Conservation (phyloP, 768 basidiomycete genomes). For the Tricholoma saponaceum region DNA sequence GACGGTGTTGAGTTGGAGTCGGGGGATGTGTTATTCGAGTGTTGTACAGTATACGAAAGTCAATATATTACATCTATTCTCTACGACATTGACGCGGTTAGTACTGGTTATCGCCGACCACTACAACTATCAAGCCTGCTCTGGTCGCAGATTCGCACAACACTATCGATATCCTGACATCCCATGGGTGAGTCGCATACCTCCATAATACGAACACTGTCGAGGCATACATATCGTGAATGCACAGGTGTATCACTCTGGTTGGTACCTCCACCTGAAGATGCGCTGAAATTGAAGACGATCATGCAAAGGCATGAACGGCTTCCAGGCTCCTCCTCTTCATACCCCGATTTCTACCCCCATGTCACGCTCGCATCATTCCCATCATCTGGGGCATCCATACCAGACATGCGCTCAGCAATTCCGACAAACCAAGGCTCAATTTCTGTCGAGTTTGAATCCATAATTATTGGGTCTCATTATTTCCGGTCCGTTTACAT, state of each 20-base stretch:
- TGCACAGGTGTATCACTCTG: conserved; percentile 57
- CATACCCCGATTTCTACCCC: conserved; percentile 61
- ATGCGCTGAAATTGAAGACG: conserved; percentile 38
- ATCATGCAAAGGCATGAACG: conserved; percentile 38
- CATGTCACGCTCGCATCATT: conserved; percentile 66
- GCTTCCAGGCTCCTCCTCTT: conserved; percentile 24
- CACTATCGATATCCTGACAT: background rate
- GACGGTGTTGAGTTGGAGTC: background rate
- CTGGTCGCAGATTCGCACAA: no score
- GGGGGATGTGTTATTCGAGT: no score
- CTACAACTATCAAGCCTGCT: no score
- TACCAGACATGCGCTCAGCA: conserved; percentile 33
- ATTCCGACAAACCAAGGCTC: conserved; percentile 30
- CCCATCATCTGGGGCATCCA: conserved; percentile 24
- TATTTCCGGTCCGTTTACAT: conserved; percentile 74
- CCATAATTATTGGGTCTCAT: conserved; percentile 52
- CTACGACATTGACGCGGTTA: no score
- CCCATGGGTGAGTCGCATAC: background rate
- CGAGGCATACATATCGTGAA: background rate
- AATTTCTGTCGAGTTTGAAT: conserved; percentile 45
- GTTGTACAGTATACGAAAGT: background rate
- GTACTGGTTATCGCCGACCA: no score
- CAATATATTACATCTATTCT: no score
- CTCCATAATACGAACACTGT: background rate
- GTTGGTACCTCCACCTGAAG: conserved; percentile 56